A percentile compares a stretch with the other conserved stretches of the same genome.
phyloP scores from a whole-genome alignment of 306 rosid species.

The Gillenia trifoliata region DNA sequence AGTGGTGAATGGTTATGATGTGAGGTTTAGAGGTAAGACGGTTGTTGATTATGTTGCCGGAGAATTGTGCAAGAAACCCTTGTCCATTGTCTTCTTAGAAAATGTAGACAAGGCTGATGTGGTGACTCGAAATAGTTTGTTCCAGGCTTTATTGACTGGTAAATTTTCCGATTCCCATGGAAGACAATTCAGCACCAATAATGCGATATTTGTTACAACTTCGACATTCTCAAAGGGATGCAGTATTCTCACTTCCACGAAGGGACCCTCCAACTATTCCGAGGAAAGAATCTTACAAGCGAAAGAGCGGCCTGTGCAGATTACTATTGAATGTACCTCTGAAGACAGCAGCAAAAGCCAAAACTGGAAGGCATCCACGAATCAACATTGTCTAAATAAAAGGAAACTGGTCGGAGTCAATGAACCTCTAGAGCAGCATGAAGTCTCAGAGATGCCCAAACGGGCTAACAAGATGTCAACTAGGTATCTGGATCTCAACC shows the following conservation, averaged over 20 bases:
- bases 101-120: slow-evolving; percentile 77
- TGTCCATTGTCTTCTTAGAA: slow-evolving; percentile 73
- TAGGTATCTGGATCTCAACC: slow-evolving; percentile 72
- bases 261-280: slow-evolving; percentile 39
- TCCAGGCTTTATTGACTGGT: slow-evolving; percentile 70
- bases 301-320: slow-evolving; percentile 46
- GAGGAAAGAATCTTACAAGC: slow-evolving; percentile 61
- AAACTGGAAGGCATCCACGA: slow-evolving; percentile 32
- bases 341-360: slow-evolving; percentile 32
- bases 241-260: slow-evolving; percentile 13
- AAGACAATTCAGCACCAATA: slow-evolving; percentile 70
- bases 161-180: slow-evolving; percentile 74
- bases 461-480: slow-evolving; percentile 57
- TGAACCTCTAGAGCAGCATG: slow-evolving; percentile 37
- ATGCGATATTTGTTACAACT: slow-evolving; percentile 55
- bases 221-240: slow-evolving; percentile 31
- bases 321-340: slow-evolving; percentile 39
- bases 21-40: slow-evolving; percentile 79
- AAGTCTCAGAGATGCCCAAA: slow-evolving; percentile 47
- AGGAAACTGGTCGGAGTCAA: slow-evolving; percentile 52
- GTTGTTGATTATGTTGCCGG: slow-evolving; percentile 64
- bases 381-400: slow-evolving; percentile 48
- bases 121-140: slow-evolving; percentile 53
- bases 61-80: slow-evolving; percentile 64
- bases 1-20: slow-evolving; percentile 44